phyloP scores from a whole-genome alignment of 371 early-diverging fungal genomes.

The Mortierella polycephala region DNA sequence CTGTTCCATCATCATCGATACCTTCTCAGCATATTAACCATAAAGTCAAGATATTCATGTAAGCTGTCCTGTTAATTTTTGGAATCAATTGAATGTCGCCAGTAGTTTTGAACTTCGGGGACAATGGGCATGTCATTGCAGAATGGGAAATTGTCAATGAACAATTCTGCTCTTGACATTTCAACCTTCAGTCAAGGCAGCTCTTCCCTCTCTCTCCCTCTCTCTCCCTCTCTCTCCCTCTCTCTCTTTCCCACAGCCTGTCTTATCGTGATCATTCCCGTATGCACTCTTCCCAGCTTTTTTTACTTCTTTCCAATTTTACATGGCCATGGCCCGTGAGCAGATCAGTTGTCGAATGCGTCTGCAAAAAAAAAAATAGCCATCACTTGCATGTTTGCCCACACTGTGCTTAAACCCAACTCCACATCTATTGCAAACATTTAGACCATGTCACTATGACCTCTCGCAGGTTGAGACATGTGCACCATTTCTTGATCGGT shows the following conservation, averaged over 20 bases:
- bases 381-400: too few species aligned
- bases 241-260: background rate
- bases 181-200: too few species aligned
- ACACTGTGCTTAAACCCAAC: background rate
- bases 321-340: constrained; percentile 17
- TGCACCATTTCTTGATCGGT: constrained; percentile 54
- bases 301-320: background rate
- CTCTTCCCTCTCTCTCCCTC: too few species aligned
- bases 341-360: background rate
- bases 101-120: too few species aligned
- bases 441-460: constrained; percentile 52
- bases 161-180: too few species aligned
- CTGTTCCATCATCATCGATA: background rate
- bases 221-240: too few species aligned
- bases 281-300: too few species aligned
- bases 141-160: too few species aligned
- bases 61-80: constrained; percentile 4
- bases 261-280: background rate
- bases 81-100: background rate
- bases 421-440: background rate
- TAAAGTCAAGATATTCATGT: constrained; percentile 51
- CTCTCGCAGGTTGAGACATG: constrained; percentile 53
- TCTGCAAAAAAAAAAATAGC: background rate
- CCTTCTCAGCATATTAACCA: constrained; percentile 27
- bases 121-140: too few species aligned